Evolutionary conservation across 202 grass and related monocot species (phyloP).

Genomic region (Zizania palustris): DNA sequence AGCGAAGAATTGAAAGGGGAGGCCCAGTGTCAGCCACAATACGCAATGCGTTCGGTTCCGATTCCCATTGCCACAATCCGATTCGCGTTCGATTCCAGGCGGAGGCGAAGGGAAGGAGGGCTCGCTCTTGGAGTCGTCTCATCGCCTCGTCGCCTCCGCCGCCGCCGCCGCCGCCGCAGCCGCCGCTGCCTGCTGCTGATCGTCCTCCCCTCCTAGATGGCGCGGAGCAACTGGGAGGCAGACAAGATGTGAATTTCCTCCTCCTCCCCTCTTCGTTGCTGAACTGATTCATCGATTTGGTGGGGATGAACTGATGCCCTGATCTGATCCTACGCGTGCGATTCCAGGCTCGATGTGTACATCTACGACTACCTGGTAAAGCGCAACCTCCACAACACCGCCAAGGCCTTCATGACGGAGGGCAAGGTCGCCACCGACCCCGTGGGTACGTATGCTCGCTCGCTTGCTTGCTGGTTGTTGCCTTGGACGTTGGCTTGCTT

Average conservation of each 20-base stretch:
- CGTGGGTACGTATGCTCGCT: constrained; percentile 52
- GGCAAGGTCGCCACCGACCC: constrained; percentile 93
- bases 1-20: too few relatives aligned
- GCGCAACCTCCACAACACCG: constrained; percentile 83
- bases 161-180: background rate
- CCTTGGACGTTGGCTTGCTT: too few relatives aligned
- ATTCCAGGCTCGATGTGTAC: constrained; percentile 89
- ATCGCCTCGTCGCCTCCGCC: background rate
- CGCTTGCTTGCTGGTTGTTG: background rate
- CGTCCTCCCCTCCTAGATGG: constrained; percentile 40
- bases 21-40: too few relatives aligned
- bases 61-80: too few relatives aligned
- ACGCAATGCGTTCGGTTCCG: too few relatives aligned
- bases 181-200: too few relatives aligned
- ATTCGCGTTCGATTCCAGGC: too few relatives aligned
- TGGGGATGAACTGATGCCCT: background rate
- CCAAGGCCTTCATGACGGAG: constrained; percentile 93
- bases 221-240: constrained; percentile 86
- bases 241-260: constrained; percentile 71
- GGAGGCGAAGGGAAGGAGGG: too few relatives aligned
- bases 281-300: background rate
- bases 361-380: constrained; percentile 96
- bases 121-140: background rate
- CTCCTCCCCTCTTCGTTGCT: background rate
- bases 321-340: background rate